A percentile compares a stretch with the other conserved stretches of the same genome.
Evolutionary conservation across 2,329 filamentous ascomycete species (phyloP).

Genomic region (Fusarium sp.): DNA sequence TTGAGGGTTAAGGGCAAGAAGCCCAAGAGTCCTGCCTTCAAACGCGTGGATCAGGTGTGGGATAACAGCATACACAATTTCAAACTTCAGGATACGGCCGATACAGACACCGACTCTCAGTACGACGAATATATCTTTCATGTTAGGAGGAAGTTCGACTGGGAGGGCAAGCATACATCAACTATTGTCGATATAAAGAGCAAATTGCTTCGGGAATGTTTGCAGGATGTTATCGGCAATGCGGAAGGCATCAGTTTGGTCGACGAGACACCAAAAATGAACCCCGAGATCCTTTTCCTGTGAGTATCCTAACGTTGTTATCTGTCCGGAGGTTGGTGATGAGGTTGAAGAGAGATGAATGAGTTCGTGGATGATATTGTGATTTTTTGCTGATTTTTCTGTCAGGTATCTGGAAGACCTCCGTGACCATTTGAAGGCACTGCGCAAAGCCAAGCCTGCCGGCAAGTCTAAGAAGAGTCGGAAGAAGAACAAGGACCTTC

Average conservation of each 20-base stretch:
- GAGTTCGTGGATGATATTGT: not conserved
- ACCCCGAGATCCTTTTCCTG: slow-evolving; percentile 78
- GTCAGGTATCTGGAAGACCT: slow-evolving; percentile 81
- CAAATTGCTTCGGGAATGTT: slow-evolving; percentile 77
- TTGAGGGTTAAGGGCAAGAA: slow-evolving; percentile 38
- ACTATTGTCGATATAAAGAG: slow-evolving; percentile 89
- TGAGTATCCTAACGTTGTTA: slow-evolving; percentile 48
- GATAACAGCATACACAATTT: slow-evolving; percentile 62
- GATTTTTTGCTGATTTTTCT: not conserved
- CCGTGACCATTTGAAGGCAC: slow-evolving; percentile 69
- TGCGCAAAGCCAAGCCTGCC: slow-evolving; percentile 68
- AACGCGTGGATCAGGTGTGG: slow-evolving; percentile 67
- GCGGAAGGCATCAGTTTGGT: slow-evolving; percentile 75
- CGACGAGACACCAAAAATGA: slow-evolving; percentile 79
- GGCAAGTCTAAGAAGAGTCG: slow-evolving; percentile 65
- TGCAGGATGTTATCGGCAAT: slow-evolving; percentile 54
- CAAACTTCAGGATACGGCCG: slow-evolving; percentile 66
- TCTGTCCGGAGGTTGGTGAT: not conserved
- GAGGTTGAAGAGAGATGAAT: not conserved
- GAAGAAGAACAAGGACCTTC: slow-evolving; percentile 69
- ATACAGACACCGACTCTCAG: slow-evolving; percentile 59
- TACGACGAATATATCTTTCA: slow-evolving; percentile 87
- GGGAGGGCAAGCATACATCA: slow-evolving; percentile 80
- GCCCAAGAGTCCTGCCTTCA: slow-evolving; percentile 53
- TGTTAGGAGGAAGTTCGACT: slow-evolving; percentile 84